Evolutionary conservation across 2,329 filamentous ascomycete species (phyloP).

Genomic region (Fonsecaea multimorphosa): DNA sequence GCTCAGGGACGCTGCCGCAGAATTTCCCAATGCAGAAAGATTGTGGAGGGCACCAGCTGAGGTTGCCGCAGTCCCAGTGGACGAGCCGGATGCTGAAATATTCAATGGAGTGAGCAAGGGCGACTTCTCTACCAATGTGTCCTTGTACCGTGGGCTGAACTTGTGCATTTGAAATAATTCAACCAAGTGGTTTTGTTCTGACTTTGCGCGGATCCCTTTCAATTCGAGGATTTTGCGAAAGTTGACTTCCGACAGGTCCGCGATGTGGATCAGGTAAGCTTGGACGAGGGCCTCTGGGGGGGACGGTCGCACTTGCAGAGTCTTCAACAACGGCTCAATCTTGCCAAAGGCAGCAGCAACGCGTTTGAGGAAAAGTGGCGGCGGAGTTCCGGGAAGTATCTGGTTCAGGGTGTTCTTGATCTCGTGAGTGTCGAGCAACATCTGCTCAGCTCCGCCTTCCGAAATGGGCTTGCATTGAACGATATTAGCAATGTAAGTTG

Average conservation of each 20-base stretch:
- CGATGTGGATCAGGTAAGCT: conserved; percentile 96
- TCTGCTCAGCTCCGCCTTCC: conserved; percentile 95
- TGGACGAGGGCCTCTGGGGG: conserved; percentile 94
- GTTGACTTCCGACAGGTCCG: conserved; percentile 88
- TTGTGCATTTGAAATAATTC: conserved; percentile 92
- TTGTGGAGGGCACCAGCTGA: conserved; percentile 55
- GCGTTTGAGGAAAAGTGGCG: conserved; percentile 77
- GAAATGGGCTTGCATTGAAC: conserved; percentile 89
- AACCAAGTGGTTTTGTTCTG: conserved; percentile 79
- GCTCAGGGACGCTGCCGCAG: conserved; percentile 50
- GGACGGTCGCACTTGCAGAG: conserved; percentile 87
- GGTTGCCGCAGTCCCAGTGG: conserved; percentile 39
- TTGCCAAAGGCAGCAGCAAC: conserved; percentile 83
- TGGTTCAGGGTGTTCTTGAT: conserved; percentile 79
- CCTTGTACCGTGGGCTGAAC: conserved; percentile 66
- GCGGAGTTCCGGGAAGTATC: conserved; percentile 67
- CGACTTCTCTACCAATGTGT: conserved; percentile 71
- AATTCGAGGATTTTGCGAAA: conserved; percentile 96
- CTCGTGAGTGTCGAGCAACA: conserved; percentile 94
- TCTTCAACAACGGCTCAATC: conserved; percentile 92
- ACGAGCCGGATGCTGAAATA: conserved; percentile 50
- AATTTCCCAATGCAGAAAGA: conserved; percentile 52
- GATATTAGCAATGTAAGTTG: conserved; percentile 79
- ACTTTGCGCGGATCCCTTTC: conserved; percentile 82
- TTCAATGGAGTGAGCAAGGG: conserved; percentile 72